phyloP scores from a whole-genome alignment of 2,329 filamentous ascomycete genomes.

The Pyricularia sp. region DNA sequence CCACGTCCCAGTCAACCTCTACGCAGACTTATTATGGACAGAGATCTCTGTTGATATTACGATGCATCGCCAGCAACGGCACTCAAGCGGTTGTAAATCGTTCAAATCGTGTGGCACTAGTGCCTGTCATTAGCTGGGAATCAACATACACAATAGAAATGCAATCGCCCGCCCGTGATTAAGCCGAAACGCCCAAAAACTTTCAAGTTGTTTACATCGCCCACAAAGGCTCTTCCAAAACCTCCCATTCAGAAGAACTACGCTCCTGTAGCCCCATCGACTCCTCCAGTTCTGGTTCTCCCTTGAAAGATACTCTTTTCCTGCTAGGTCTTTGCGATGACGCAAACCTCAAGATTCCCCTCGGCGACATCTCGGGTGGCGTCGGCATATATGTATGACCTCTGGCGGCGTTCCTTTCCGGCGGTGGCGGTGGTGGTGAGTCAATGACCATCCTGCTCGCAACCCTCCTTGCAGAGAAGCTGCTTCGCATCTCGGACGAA shows the following conservation, averaged over 20 bases:
- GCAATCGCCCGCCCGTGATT: background rate
- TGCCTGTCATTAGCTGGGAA: background rate
- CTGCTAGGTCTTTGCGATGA: background rate
- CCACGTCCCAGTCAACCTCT: too few relatives aligned
- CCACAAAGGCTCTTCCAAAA: background rate
- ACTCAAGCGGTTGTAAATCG: background rate
- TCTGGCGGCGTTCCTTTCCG: background rate
- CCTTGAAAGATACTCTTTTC: background rate
- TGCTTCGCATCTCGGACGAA: background rate
- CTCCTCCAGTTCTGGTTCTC: background rate
- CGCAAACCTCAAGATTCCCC: background rate
- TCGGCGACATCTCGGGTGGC: background rate
- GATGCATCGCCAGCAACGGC: background rate
- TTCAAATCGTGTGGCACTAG: background rate
- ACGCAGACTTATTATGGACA: background rate
- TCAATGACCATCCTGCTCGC: background rate
- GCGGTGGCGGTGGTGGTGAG: too few relatives aligned
- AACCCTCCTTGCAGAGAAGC: background rate
- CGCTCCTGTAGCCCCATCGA: background rate
- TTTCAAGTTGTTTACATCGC: background rate
- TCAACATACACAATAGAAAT: background rate
- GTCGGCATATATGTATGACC: background rate
- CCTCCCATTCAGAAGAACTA: background rate
- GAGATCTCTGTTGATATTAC: background rate
- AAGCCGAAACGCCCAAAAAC: background rate